A percentile compares a stretch with the other conserved stretches of the same genome.
phyloP scores from a whole-genome alignment of 2,329 filamentous ascomycete species.

The Parastagonospora nodorum region DNA sequence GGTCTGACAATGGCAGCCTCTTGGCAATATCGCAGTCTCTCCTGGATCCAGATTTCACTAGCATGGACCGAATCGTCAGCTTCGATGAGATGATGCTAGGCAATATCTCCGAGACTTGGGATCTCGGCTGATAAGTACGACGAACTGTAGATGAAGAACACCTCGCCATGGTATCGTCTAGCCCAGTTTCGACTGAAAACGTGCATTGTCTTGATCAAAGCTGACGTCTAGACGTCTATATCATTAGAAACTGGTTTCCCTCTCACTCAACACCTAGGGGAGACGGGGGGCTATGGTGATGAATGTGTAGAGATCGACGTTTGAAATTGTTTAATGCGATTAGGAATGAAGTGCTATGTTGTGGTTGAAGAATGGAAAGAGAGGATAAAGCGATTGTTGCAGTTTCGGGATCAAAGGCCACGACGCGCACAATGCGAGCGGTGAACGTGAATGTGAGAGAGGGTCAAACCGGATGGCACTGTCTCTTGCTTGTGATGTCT shows the following conservation, averaged over 20 bases:
- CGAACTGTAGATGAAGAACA: too few relatives aligned
- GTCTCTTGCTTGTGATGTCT: neutral
- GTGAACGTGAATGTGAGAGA: neutral
- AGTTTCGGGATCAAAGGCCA: neutral
- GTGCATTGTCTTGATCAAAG: too few relatives aligned
- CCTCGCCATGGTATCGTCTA: too few relatives aligned
- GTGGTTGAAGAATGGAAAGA: neutral
- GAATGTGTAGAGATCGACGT: neutral
- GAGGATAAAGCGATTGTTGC: neutral
- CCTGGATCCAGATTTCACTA: constrained; percentile 5
- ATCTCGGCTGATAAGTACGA: neutral
- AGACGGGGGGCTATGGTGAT: neutral
- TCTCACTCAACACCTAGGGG: too few relatives aligned
- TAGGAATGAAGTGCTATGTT: neutral
- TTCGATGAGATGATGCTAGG: constrained; percentile 4
- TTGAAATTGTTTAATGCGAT: neutral
- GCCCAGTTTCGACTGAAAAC: too few relatives aligned
- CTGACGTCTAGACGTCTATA: too few relatives aligned
- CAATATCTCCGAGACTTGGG: neutral
- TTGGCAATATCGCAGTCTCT: constrained; percentile 1
- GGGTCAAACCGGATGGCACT: neutral
- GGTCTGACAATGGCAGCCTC: neutral
- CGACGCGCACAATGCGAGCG: neutral
- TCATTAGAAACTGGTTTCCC: too few relatives aligned
- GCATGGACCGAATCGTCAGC: constrained; percentile 6